Evolutionary conservation across 768 basidiomycete genomes (phyloP), one percentile per base, ranked within the genome.

Genomic region (Mrakia blollopis): DNA sequence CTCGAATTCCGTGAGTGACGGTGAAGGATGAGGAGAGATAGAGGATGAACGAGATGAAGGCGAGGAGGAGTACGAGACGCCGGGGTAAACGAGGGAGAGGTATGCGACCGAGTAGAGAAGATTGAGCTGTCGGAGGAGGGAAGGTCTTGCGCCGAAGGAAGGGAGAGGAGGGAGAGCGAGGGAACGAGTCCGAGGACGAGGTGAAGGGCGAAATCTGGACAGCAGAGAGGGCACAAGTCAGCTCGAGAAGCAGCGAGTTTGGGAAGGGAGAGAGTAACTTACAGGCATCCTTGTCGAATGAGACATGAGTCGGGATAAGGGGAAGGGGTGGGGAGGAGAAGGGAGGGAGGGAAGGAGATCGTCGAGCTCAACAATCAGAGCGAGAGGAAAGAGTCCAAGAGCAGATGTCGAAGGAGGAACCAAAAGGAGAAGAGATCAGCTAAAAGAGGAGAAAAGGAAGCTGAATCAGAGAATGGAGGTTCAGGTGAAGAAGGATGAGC

Each of bases 201-300:
- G 65, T 41, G n/a, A 68, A 68, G 65, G 65, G 65, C 0, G 65
- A 68, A 23, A 68, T 68, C 65, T 68, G 37, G 18, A 44, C 44
- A 11, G 44, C 44, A 25, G 37, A 5, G 13, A 25, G 8, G 39
- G 0, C 25, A 25, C 8, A 14, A 30, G 39, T 41, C 39, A 68
- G 63, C 63, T 65, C 14, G 1, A 39, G 32, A 25, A 3, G 80
- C 75, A 84, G 82, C 30, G 80, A 73, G 80, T 84, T 65, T 13
- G 14, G 7, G 32, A n/a, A 63, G 62, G 35, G 9, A 23, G 11
- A 21, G 23, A 35, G 35, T 18, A 25, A 16, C 65, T 84, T 54
- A 84, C 54, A 13, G 82, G 80, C 23, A 83, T 37, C 54, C 83
- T 79, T 30, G 83, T 78, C 61, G 83, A 71, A 76, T 79, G 78